Evolutionary conservation across 129 eudicot genomes (phyloP).

Genomic region (Arctium lappa): DNA sequence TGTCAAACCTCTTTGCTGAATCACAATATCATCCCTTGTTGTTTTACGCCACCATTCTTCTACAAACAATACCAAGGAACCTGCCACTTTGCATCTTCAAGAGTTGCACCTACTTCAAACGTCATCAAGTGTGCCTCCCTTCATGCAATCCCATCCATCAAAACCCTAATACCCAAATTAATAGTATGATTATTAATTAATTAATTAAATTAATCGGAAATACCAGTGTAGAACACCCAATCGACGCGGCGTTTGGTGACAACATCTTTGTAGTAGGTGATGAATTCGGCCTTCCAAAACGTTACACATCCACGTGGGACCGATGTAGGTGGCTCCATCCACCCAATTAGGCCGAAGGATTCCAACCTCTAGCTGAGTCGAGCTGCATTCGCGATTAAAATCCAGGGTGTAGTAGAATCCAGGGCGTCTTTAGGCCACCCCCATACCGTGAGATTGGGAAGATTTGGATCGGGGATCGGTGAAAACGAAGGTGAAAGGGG

Average conservation of each 20-base stretch:
- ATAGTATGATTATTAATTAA: not conserved
- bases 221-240: slow-evolving; percentile 82
- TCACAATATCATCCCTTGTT: not conserved
- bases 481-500: too few relatives aligned
- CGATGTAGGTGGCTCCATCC: slow-evolving; percentile 64
- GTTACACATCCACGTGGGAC: slow-evolving; percentile 55
- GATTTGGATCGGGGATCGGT: too few relatives aligned
- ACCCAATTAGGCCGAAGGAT: slow-evolving; percentile 89
- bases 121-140: too few relatives aligned
- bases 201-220: not conserved
- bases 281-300: slow-evolving; percentile 79
- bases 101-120: slow-evolving; percentile 84
- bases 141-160: not conserved
- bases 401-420: slow-evolving; percentile 37
- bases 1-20: not conserved
- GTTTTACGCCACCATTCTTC: not conserved
- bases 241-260: slow-evolving; percentile 61
- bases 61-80: slow-evolving; percentile 74
- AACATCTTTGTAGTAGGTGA: slow-evolving; percentile 78
- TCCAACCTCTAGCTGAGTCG: slow-evolving; percentile 48
- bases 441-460: too few relatives aligned
- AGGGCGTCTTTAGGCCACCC: too few relatives aligned
- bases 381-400: slow-evolving; percentile 24
- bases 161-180: too few relatives aligned
- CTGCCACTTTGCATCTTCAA: slow-evolving; percentile 84